phyloP scores from a whole-genome alignment of 1,139 yeast species.

The Ogataea hybrid region DNA sequence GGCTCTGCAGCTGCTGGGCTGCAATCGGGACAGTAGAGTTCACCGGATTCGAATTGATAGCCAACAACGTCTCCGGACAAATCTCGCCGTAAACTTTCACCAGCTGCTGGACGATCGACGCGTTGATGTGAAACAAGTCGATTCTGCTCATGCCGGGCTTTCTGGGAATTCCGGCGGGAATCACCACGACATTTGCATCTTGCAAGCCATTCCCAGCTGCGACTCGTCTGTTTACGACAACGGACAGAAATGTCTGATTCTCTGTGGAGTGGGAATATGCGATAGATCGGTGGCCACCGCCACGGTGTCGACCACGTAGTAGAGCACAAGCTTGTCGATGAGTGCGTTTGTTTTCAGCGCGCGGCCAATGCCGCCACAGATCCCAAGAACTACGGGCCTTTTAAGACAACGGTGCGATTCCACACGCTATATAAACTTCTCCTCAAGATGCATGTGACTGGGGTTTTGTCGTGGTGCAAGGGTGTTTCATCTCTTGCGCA shows the following conservation, averaged over 20 bases:
- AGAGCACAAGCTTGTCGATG: no score
- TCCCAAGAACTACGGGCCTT: conserved; percentile 73
- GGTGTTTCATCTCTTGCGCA: conserved; percentile 59
- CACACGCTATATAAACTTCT: conserved; percentile 2
- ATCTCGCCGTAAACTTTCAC: conserved; percentile 73
- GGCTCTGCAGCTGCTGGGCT: conserved; percentile 75
- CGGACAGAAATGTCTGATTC: conserved; percentile 67
- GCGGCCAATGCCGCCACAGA: no score
- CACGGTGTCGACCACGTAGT: no score
- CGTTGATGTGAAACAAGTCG: conserved; percentile 90
- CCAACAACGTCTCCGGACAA: conserved; percentile 72
- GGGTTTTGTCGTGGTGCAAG: conserved; percentile 1
- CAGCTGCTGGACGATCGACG: conserved; percentile 80
- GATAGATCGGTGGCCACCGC: conserved; percentile 92
- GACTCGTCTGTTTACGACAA: conserved; percentile 47
- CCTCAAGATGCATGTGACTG: conserved; percentile 4
- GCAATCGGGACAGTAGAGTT: conserved; percentile 94
- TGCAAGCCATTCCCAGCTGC: conserved; percentile 59
- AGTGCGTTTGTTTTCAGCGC: no score
- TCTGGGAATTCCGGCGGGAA: conserved; percentile 97
- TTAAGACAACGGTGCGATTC: conserved; percentile 3
- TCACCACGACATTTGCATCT: conserved; percentile 73
- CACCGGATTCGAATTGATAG: conserved; percentile 90
- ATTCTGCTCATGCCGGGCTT: conserved; percentile 99
- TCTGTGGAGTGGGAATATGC: conserved; percentile 80